phyloP scores from a whole-genome alignment of 1,284 basidiomycete genomes.

The Sphaerobolus stellatus region DNA sequence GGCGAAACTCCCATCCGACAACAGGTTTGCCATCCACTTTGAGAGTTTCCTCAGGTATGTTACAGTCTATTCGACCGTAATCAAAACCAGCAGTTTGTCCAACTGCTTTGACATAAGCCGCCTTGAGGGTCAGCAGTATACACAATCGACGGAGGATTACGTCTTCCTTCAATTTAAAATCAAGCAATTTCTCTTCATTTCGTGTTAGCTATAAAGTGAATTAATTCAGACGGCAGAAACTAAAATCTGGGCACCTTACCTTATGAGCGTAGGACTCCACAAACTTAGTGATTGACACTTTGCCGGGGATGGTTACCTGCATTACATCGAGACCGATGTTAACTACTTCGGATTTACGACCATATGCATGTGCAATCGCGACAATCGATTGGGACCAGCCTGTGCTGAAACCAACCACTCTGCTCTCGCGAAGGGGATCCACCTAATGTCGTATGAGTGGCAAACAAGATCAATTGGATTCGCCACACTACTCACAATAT shows the following conservation, averaged over 20 bases:
- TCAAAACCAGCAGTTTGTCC: slow-evolving; percentile 78
- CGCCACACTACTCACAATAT: slow-evolving; percentile 2
- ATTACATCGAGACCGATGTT: slow-evolving; percentile 77
- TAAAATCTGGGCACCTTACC: slow-evolving; percentile 34
- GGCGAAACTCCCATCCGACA: slow-evolving; percentile 78
- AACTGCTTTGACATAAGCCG: slow-evolving; percentile 77
- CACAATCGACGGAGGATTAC: slow-evolving; percentile 67
- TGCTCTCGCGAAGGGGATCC: slow-evolving; percentile 3
- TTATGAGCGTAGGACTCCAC: slow-evolving; percentile 73
- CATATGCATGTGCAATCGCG: slow-evolving; percentile 75
- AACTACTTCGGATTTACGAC: slow-evolving; percentile 66
- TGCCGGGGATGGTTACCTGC: slow-evolving; percentile 56
- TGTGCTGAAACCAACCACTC: slow-evolving; percentile 15
- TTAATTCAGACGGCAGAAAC: background rate
- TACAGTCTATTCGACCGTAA: slow-evolving; percentile 74
- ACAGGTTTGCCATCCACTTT: slow-evolving; percentile 65
- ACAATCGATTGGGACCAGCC: slow-evolving; percentile 18
- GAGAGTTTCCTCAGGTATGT: slow-evolving; percentile 60
- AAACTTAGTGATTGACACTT: slow-evolving; percentile 56
- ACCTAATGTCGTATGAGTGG: background rate
- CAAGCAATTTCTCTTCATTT: slow-evolving; percentile 55
- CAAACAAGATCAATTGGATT: background rate
- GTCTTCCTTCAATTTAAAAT: slow-evolving; percentile 53
- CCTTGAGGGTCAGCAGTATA: slow-evolving; percentile 72
- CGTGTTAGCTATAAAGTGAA: slow-evolving; percentile 51